Base-by-base conservation (phyloP, 495 filamentous ascomycete genomes). In the Tuber melanosporum region DNA sequence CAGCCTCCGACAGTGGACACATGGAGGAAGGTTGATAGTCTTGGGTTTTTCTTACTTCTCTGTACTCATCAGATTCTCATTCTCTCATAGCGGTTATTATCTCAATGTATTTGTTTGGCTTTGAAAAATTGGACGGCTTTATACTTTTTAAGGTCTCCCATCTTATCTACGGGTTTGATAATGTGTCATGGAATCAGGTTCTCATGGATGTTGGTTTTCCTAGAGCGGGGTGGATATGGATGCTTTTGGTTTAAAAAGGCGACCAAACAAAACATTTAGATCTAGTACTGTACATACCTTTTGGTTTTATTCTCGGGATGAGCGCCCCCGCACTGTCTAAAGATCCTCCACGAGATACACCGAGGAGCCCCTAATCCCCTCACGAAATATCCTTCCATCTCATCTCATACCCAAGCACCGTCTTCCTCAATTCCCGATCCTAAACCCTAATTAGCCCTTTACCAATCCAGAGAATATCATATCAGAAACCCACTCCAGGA, bases 361-460 rank as follows among this genome's bases (percentile, higher is more conserved):
- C 5, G 32, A 19, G 26, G 26, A 66, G 32, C 52, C 12, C 8
- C 46, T 49, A 43, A 14, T 70, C 52, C 42, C 77, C 36, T 7
- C 45, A 9, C 5, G 15, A 8, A 22, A 72, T 83, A 73, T 83
- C 78, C 1, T 84, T 83, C 89, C 89, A 90, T 74, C 82, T 82
- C 52, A 97, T 79, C 78, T 89, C 88, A 86, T 91, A 97, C 47
- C 92, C 92, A 85, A 91, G 94, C 2, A 96, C 93, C 22, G 92
- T 95, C 84, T 91, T 88, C 72, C 92, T 87, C 70, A 97, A 84
- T 76, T 87, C 89, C 83, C 92, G 89, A 85, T 94, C 91, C 85
- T 88, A 79, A 10, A 66, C 22, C 22, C 43, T 26, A 20, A 57
- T 76, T 71, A 76, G 74, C 32, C 42, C 74, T 22, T 36, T 49